Percentiles rank a stretch among this genome's conserved stretches.
These are phyloP conservation scores for Basipetospora chlamydospora DNA, from an alignment of 2,329 filamentous ascomycete genomes.

Conservation along the genomic window DNA sequence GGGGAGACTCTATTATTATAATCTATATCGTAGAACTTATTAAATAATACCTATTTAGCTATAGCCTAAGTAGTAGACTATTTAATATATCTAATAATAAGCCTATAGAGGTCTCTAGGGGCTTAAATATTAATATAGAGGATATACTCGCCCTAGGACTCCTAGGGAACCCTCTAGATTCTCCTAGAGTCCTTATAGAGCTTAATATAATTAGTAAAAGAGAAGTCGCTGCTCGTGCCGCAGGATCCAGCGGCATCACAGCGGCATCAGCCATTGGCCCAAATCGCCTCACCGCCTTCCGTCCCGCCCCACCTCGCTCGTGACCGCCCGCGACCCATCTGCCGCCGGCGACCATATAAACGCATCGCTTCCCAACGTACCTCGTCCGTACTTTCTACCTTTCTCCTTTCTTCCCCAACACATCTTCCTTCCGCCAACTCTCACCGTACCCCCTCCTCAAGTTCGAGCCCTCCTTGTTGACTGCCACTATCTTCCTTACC, in stretches of 20 bases:
- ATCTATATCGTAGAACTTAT: too few relatives aligned
- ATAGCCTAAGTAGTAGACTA: too few relatives aligned
- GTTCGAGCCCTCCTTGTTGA: not conserved
- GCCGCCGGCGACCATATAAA: not conserved
- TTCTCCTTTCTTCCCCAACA: not conserved
- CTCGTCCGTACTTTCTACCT: slow-evolving; percentile 1
- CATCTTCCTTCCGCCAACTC: not conserved
- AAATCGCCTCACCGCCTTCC: slow-evolving; percentile 1
- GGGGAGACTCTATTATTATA: too few relatives aligned
- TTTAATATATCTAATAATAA: too few relatives aligned
- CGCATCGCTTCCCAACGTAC: not conserved
- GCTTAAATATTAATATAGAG: too few relatives aligned
- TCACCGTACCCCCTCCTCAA: not conserved
- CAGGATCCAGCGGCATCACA: not conserved
- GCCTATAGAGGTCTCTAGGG: too few relatives aligned
- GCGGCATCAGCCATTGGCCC: not conserved
- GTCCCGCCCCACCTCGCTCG: not conserved
- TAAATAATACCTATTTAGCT: too few relatives aligned
- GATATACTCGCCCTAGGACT: too few relatives aligned
- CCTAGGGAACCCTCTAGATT: too few relatives aligned
- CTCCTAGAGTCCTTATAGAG: too few relatives aligned
- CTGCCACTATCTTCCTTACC: not conserved
- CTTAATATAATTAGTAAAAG: not conserved
- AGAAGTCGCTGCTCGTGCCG: not conserved
- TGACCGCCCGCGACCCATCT: slow-evolving; percentile 1